Conservation (phyloP, 2,329 filamentous ascomycete genomes). For the Dryadomyces quercus-mongolicae region DNA sequence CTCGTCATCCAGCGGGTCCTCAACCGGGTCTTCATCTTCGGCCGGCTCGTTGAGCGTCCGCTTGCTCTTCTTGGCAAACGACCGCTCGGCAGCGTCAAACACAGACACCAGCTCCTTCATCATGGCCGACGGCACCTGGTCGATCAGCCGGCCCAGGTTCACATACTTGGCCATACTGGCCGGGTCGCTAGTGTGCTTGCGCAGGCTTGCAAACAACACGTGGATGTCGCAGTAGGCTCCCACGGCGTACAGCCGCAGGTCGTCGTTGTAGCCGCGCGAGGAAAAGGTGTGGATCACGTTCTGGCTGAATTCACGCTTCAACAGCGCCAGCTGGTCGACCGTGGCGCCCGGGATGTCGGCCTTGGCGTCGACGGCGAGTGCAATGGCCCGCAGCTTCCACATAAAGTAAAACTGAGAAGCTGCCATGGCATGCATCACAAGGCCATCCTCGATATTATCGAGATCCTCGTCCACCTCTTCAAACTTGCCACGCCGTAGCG, state of each 20-base stretch:
- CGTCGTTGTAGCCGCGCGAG: slow-evolving; percentile 58
- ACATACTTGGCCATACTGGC: slow-evolving; percentile 34
- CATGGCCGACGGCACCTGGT: slow-evolving; percentile 51
- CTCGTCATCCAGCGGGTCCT: slow-evolving; percentile 47
- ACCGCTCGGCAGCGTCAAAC: slow-evolving; percentile 64
- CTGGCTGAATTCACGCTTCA: slow-evolving; percentile 44
- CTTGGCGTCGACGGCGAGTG: slow-evolving; percentile 40
- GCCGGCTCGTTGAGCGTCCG: slow-evolving; percentile 50
- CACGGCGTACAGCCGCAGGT: slow-evolving; percentile 63
- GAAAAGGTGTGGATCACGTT: slow-evolving; percentile 58
- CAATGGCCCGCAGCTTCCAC: slow-evolving; percentile 67
- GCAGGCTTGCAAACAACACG: slow-evolving; percentile 64
- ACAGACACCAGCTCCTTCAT: slow-evolving; percentile 62
- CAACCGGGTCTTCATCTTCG: slow-evolving; percentile 62
- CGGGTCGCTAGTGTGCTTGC: slow-evolving; percentile 36
- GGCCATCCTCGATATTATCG: slow-evolving; percentile 66
- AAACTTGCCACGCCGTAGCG: slow-evolving; percentile 63
- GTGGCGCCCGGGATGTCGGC: slow-evolving; percentile 42
- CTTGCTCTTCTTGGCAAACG: slow-evolving; percentile 58
- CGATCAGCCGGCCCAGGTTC: slow-evolving; percentile 50
- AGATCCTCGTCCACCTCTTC: slow-evolving; percentile 56
- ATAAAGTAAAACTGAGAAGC: slow-evolving; percentile 81
- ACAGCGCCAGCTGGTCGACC: slow-evolving; percentile 45
- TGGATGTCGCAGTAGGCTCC: slow-evolving; percentile 73
- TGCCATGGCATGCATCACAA: slow-evolving; percentile 65